Evolutionary conservation across 2,329 filamentous ascomycete species (phyloP).

Genomic region (Chrysoporthe austroafricana): DNA sequence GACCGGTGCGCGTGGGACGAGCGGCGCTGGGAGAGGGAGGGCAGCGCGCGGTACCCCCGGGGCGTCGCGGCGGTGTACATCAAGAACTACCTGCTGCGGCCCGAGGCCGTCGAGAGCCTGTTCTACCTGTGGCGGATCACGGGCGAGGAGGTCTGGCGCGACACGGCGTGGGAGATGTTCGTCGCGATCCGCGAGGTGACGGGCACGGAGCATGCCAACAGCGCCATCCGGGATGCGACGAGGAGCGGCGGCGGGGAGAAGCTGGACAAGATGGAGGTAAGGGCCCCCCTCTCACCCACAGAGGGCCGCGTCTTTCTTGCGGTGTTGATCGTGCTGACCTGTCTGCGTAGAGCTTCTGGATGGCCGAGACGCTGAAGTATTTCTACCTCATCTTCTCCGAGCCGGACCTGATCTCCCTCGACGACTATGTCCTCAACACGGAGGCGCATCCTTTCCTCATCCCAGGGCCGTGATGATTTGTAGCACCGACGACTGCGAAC

Average conservation of each 20-base stretch:
- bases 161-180: slow-evolving; percentile 55
- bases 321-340: neutral
- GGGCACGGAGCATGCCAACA: slow-evolving; percentile 48
- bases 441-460: slow-evolving; percentile 55
- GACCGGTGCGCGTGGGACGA: slow-evolving; percentile 56
- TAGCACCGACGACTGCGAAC: neutral
- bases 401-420: slow-evolving; percentile 64
- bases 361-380: slow-evolving; percentile 78
- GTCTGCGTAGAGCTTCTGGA: slow-evolving; percentile 62
- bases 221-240: slow-evolving; percentile 45
- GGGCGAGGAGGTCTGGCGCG: slow-evolving; percentile 48
- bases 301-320: too few relatives aligned
- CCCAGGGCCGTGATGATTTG: slow-evolving; percentile 26
- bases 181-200: slow-evolving; percentile 46
- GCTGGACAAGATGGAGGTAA: slow-evolving; percentile 48
- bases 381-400: slow-evolving; percentile 75
- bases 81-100: slow-evolving; percentile 48
- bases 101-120: slow-evolving; percentile 57
- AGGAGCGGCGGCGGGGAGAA: slow-evolving; percentile 43
- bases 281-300: too few relatives aligned
- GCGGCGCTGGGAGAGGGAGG: slow-evolving; percentile 39
- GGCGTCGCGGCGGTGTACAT: slow-evolving; percentile 62
- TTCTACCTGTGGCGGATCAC: slow-evolving; percentile 57
- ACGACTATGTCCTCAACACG: slow-evolving; percentile 70
- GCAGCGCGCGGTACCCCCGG: slow-evolving; percentile 43